Evolutionary conservation across 1,139 yeast genomes (phyloP).

Genomic region (Candida neerlandica): DNA sequence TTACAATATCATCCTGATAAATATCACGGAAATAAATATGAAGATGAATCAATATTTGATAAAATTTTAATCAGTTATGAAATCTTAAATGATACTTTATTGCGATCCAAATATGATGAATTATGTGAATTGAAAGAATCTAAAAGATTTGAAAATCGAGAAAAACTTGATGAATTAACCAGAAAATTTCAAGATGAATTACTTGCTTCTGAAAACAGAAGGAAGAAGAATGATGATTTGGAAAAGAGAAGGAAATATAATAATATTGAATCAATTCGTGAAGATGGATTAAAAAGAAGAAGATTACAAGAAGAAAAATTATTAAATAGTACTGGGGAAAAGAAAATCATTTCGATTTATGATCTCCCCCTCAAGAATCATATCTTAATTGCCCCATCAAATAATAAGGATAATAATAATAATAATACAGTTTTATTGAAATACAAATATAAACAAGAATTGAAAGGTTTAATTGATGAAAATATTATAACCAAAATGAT

Average conservation of each 20-base stretch:
- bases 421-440: slow-evolving; percentile 47
- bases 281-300: slow-evolving; percentile 33
- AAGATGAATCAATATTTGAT: slow-evolving; percentile 38
- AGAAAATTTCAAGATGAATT: slow-evolving; percentile 38
- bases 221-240: slow-evolving; percentile 12
- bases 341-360: slow-evolving; percentile 3
- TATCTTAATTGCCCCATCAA: not conserved
- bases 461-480: slow-evolving; percentile 31
- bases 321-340: slow-evolving; percentile 1
- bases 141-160: slow-evolving; percentile 17
- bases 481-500: slow-evolving; percentile 41
- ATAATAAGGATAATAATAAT: too few species aligned
- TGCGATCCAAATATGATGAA: slow-evolving; percentile 40
- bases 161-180: slow-evolving; percentile 28
- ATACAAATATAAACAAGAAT: slow-evolving; percentile 31
- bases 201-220: slow-evolving; percentile 28
- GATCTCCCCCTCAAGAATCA: slow-evolving; percentile 9
- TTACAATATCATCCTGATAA: slow-evolving; percentile 71
- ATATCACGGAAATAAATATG: slow-evolving; percentile 35
- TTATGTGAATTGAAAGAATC: slow-evolving; percentile 21
- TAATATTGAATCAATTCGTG: slow-evolving; percentile 31
- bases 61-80: slow-evolving; percentile 40
- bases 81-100: slow-evolving; percentile 34
- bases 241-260: not conserved
- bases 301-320: slow-evolving; percentile 23